Evolutionary conservation across 139 green algal species (phyloP).

Genomic region (Picochlorum sp.): DNA sequence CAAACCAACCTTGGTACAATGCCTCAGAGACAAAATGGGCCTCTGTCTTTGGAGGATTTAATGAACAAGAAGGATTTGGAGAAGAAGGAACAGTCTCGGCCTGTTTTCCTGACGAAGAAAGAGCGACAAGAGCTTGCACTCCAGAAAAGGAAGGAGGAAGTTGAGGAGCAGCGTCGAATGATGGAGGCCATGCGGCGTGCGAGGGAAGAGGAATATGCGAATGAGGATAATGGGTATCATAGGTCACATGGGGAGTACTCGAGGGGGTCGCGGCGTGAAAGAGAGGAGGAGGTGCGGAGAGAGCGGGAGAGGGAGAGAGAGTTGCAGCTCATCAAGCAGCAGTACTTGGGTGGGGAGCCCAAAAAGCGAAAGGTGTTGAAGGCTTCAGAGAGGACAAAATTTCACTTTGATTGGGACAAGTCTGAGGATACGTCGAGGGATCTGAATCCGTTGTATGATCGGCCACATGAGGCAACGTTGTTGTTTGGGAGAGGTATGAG

Average conservation of each 20-base stretch:
- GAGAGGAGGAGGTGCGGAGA: not conserved
- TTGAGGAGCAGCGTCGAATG: constrained; percentile 11
- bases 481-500: constrained; percentile 90
- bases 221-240: not conserved
- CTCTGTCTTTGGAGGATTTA: constrained; percentile 84
- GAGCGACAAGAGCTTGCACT: constrained; percentile 73
- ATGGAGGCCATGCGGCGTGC: constrained; percentile 9
- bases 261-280: not conserved
- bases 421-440: constrained; percentile 87
- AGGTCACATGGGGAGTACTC: not conserved
- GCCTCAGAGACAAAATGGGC: constrained; percentile 42
- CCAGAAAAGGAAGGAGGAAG: constrained; percentile 48
- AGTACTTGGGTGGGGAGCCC: constrained; percentile 66
- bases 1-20: not conserved
- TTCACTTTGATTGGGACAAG: constrained; percentile 97
- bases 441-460: constrained; percentile 87
- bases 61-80: constrained; percentile 71
- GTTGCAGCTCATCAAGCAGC: constrained; percentile 83
- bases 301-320: constrained; percentile 75
- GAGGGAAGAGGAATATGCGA: not conserved
- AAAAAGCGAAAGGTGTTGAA: constrained; percentile 48
- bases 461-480: constrained; percentile 74
- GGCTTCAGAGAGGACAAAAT: constrained; percentile 82
- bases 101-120: constrained; percentile 84
- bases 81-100: constrained; percentile 65